These are phyloP conservation scores for Pythium phragmiticola DNA, from an alignment of 352 stramenopile species.

Conservation along the genomic window DNA sequence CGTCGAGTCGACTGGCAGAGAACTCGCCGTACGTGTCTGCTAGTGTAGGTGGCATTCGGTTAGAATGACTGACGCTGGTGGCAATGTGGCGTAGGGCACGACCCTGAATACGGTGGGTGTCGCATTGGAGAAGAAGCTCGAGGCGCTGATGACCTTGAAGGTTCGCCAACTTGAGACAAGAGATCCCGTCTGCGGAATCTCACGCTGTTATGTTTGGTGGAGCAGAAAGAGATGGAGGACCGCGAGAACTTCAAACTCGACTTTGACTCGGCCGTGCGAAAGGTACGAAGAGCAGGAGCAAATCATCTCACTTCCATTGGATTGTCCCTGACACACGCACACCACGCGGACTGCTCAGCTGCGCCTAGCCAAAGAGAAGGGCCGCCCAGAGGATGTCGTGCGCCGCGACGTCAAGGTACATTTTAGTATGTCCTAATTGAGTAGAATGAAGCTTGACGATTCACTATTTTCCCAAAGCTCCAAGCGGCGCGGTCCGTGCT, in stretches of 20 bases:
- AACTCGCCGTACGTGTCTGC: conserved; percentile 24
- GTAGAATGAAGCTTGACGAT: not conserved
- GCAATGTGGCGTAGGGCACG: conserved; percentile 18
- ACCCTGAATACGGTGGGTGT: conserved; percentile 35
- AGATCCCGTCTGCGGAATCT: not conserved
- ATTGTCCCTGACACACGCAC: not conserved
- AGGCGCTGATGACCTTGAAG: conserved; percentile 33
- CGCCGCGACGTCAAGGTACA: conserved; percentile 36
- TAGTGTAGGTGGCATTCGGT: not conserved
- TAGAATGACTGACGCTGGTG: too few species aligned
- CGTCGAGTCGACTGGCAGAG: conserved; percentile 25
- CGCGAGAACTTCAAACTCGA: conserved; percentile 39
- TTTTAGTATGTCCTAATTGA: not conserved
- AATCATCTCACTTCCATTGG: not conserved
- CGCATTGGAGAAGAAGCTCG: conserved; percentile 39
- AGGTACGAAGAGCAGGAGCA: conserved; percentile 14
- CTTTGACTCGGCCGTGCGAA: conserved; percentile 37
- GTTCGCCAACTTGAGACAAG: conserved; percentile 2
- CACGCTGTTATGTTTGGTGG: not conserved
- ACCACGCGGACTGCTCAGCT: conserved; percentile 14
- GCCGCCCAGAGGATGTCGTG: conserved; percentile 29
- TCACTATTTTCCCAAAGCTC: conserved; percentile 12
- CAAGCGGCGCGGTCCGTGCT: conserved; percentile 26
- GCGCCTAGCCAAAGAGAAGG: conserved; percentile 28
- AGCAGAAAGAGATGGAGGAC: conserved; percentile 37